Evolutionary conservation across 805 yeast genomes (phyloP).

Genomic region (Diddensiella transvaalensis): DNA sequence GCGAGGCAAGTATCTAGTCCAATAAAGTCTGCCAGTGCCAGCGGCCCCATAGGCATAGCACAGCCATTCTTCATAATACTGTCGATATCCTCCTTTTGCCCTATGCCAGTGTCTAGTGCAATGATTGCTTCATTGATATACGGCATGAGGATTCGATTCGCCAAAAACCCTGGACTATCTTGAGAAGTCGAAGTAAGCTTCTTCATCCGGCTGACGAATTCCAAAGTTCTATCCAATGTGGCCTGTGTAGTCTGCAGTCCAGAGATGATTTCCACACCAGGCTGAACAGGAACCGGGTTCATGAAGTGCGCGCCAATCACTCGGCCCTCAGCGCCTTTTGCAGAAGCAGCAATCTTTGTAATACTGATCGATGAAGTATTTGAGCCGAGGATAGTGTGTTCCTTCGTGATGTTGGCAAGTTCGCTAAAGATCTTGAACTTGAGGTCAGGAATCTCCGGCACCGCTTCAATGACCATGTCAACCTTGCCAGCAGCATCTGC

Average conservation of each 20-base stretch:
- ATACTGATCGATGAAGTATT: conserved; percentile 43
- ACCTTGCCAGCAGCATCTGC: conserved; percentile 28
- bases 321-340: conserved; percentile 38
- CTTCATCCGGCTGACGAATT: conserved; percentile 35
- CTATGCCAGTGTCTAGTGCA: conserved; percentile 39
- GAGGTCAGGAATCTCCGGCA: conserved; percentile 39
- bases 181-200: conserved; percentile 37
- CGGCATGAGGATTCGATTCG: conserved; percentile 42
- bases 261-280: conserved; percentile 41
- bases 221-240: conserved; percentile 32
- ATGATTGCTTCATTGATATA: conserved; percentile 43
- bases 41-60: conserved; percentile 47
- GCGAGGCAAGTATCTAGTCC: conserved; percentile 43
- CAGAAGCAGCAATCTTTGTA: conserved; percentile 43
- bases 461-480: conserved; percentile 42
- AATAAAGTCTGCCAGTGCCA: conserved; percentile 41
- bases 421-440: conserved; percentile 35
- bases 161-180: conserved; percentile 43
- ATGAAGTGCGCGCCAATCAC: conserved; percentile 43
- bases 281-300: conserved; percentile 46
- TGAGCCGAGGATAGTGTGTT: conserved; percentile 36
- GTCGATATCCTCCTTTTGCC: conserved; percentile 40
- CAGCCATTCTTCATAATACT: conserved; percentile 44
- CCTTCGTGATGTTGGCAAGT: conserved; percentile 31
- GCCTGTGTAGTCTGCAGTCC: conserved; percentile 40